Evolutionary conservation across 345 rosid genomes (phyloP), one percentile per base, ranked within the genome.

Genomic region (Eucalyptus erythrocorys): DNA sequence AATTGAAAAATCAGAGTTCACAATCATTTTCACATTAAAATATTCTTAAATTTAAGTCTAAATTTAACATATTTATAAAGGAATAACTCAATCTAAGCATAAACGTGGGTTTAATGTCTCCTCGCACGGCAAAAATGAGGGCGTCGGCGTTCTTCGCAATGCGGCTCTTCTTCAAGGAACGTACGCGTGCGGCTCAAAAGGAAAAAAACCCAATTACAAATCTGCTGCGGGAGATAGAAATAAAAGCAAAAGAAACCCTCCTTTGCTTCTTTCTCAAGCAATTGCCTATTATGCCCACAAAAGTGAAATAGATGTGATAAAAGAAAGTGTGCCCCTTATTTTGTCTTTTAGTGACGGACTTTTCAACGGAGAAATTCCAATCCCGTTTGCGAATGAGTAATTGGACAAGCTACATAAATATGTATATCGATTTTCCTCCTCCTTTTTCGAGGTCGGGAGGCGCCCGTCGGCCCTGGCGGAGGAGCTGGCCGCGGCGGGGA

Each of bases 1-100:
- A 51, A 51, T 51, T 51, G 1, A 8, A 51, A 1, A 51, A 0
- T 51, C 2, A 3, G 0, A 21, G 2, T 51, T 51, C 10, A 1
- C 2, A 51, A 51, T 51, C 10, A 51, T 19, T 51, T 50, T 51
- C 3, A 51, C 10, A 7, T 19, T 19, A 19, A 3, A 2, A 21
- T 21, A 4, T 51, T 51, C 0, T 50, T 50, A 50, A 16, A 50
- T 21, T 51, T 51, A 51, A 51, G 57, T 51, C 0, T 51, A 51
- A 51, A 51, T 51, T 21, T 1, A 51, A 51, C 4, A 51, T 50
- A 50, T 50, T 3, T 50, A 50, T 50, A 50, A 2, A 50, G 17
- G 2, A 17, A 50, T 50, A 50, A 50, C 22, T 50, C 1, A 50
- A 17, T 50, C 17, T 50, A 50, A 50, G 3, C 3, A 50, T 50